Conservation (phyloP, 768 basidiomycete genomes). For the Harrya chromipes region DNA sequence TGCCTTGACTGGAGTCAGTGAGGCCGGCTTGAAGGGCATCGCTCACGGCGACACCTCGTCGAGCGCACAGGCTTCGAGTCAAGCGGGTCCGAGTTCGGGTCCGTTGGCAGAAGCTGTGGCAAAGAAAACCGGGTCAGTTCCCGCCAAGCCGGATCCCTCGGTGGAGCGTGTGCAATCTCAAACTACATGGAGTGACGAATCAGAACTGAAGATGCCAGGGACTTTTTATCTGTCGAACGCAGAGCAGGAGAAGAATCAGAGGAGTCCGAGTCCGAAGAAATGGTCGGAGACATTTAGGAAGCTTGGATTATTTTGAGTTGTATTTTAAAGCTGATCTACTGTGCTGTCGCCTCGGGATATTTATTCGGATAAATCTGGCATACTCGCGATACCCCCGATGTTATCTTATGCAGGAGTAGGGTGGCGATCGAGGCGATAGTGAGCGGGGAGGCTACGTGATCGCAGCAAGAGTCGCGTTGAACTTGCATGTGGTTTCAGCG, state of each 20-base stretch:
- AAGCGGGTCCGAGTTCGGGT: neutral
- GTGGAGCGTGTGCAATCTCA: slow-evolving; percentile 3
- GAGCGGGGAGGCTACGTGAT: no score
- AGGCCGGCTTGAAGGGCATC: slow-evolving; percentile 12
- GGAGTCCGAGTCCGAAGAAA: slow-evolving; percentile 2
- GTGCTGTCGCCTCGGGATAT: neutral
- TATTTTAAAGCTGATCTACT: neutral
- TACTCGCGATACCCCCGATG: no score
- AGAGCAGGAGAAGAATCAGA: slow-evolving; percentile 1
- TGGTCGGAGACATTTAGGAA: slow-evolving; percentile 24
- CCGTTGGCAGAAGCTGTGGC: slow-evolving; percentile 5
- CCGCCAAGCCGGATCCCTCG: neutral
- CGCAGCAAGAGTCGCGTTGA: no score
- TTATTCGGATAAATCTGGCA: no score
- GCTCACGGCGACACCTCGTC: neutral
- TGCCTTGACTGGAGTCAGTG: slow-evolving; percentile 20
- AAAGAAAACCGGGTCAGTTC: neutral
- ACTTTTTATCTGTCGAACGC: slow-evolving; percentile 38
- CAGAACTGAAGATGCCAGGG: slow-evolving; percentile 48
- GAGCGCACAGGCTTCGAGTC: slow-evolving; percentile 1
- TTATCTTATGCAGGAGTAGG: no score
- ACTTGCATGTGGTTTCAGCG: no score
- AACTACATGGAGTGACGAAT: slow-evolving; percentile 24
- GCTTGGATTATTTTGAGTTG: slow-evolving; percentile 24
- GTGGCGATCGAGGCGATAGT: no score